Percentiles rank a stretch among this genome's conserved stretches.
Evolutionary conservation across 129 eudicot species (phyloP).

Genomic region (Logfia minima): DNA sequence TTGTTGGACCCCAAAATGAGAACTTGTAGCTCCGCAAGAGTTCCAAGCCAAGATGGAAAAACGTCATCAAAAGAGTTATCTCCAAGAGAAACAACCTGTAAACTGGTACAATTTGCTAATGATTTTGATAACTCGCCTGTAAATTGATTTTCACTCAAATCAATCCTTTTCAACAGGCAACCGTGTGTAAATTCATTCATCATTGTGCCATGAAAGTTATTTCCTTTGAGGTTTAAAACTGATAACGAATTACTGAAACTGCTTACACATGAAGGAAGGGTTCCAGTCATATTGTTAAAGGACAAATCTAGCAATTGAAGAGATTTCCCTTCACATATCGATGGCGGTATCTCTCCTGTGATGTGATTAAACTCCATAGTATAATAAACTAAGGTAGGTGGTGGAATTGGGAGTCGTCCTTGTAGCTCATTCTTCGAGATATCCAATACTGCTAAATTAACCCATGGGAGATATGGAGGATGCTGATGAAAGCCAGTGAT

Average conservation of each 20-base stretch:
- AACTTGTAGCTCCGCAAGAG: conserved; percentile 15
- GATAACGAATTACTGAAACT: too few species aligned
- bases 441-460: not conserved
- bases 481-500: conserved; percentile 7
- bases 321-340: conserved; percentile 13
- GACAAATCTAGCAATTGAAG: conserved; percentile 25
- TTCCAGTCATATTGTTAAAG: conserved; percentile 10
- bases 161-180: not conserved
- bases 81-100: conserved; percentile 15
- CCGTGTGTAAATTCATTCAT: not conserved
- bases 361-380: not conserved
- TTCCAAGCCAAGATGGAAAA: conserved; percentile 18
- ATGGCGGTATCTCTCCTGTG: conserved; percentile 8
- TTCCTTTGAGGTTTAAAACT: too few species aligned
- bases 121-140: conserved; percentile 17
- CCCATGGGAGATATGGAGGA: conserved; percentile 19
- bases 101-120: conserved; percentile 12
- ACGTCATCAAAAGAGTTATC: not conserved
- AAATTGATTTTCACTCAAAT: conserved; percentile 23
- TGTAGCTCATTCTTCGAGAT: not conserved
- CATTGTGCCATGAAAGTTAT: too few species aligned
- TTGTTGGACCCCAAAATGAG: conserved; percentile 20
- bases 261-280: too few species aligned
- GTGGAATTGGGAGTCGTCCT: conserved; percentile 26
- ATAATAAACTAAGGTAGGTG: conserved; percentile 5